Evolutionary conservation across 2,329 filamentous ascomycete species (phyloP).

Genomic region (Xylariaceae sp.): DNA sequence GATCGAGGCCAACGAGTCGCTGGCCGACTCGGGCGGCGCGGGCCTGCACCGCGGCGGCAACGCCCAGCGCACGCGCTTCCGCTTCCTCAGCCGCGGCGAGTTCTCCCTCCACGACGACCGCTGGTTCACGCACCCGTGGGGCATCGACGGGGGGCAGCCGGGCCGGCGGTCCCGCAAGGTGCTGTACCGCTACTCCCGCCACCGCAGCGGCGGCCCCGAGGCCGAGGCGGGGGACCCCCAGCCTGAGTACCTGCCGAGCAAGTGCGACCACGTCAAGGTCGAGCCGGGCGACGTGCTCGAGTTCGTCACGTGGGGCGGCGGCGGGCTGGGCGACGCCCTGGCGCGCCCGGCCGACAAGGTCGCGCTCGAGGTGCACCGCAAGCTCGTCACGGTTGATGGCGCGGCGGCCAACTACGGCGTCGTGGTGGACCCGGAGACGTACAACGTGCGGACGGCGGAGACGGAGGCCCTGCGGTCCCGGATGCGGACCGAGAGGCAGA

Average conservation of each 20-base stretch:
- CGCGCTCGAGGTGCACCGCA: slow-evolving; percentile 36
- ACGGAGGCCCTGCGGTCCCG: slow-evolving; percentile 28
- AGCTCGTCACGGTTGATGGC: slow-evolving; percentile 34
- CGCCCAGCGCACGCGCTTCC: slow-evolving; percentile 38
- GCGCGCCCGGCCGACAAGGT: slow-evolving; percentile 34
- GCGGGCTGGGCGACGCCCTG: slow-evolving; percentile 38
- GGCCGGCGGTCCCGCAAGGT: slow-evolving; percentile 35
- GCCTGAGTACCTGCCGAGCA: slow-evolving; percentile 31
- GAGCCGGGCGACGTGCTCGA: slow-evolving; percentile 38
- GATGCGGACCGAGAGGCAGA: slow-evolving; percentile 21
- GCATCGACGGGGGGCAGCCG: slow-evolving; percentile 37
- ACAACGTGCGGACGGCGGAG: slow-evolving; percentile 26
- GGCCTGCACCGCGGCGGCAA: slow-evolving; percentile 41
- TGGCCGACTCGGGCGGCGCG: slow-evolving; percentile 39
- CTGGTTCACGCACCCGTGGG: slow-evolving; percentile 43
- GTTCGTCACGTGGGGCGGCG: slow-evolving; percentile 43
- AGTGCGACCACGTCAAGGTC: slow-evolving; percentile 39
- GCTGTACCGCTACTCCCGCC: slow-evolving; percentile 32
- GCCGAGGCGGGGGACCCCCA: slow-evolving; percentile 18
- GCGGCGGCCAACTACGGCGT: slow-evolving; percentile 38
- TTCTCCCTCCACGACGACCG: slow-evolving; percentile 40
- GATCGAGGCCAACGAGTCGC: slow-evolving; percentile 39
- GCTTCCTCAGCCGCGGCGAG: slow-evolving; percentile 37
- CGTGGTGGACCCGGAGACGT: slow-evolving; percentile 28
- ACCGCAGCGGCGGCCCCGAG: no score